These are phyloP conservation scores for Neoascochyta sp. DNA, from an alignment of 2,329 filamentous ascomycete genomes.

Conservation along the genomic window DNA sequence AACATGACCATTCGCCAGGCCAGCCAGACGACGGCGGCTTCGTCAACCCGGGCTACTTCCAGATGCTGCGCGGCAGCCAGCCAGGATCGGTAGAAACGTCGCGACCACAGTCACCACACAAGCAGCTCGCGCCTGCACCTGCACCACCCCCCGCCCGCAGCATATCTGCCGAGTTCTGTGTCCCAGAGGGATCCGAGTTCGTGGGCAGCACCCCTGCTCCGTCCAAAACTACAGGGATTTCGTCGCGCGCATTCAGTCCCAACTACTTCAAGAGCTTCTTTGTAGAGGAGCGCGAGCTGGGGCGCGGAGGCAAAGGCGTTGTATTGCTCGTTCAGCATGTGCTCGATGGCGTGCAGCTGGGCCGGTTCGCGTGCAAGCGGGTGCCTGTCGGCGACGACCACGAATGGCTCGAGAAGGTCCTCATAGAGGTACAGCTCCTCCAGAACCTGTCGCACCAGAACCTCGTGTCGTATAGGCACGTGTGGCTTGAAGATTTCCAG, in stretches of 20 bases:
- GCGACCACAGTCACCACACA: constrained; percentile 49
- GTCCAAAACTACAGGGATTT: constrained; percentile 62
- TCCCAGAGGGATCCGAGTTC: constrained; percentile 51
- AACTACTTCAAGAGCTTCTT: constrained; percentile 94
- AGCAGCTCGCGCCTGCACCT: constrained; percentile 39
- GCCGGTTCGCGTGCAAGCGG: constrained; percentile 93
- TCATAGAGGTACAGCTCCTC: constrained; percentile 88
- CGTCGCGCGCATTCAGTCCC: constrained; percentile 80
- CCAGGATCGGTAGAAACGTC: constrained; percentile 49
- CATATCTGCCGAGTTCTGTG: constrained; percentile 26
- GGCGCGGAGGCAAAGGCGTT: constrained; percentile 88
- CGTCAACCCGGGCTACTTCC: constrained; percentile 90
- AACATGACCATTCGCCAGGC: constrained; percentile 30
- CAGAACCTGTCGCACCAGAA: constrained; percentile 92
- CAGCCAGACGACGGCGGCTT: constrained; percentile 58
- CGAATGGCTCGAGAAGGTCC: constrained; percentile 88
- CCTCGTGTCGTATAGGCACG: constrained; percentile 91
- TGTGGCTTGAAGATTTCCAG: constrained; percentile 89
- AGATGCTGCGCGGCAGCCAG: constrained; percentile 70
- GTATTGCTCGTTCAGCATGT: constrained; percentile 91
- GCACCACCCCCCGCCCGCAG: constrained; percentile 23
- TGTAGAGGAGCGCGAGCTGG: constrained; percentile 79
- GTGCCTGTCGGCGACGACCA: constrained; percentile 93
- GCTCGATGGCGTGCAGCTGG: constrained; percentile 81
- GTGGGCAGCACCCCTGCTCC: constrained; percentile 45